Evolutionary conservation across 139 green algal species (phyloP), one percentile per base, ranked within the genome.

Genomic region (Dunaliella primolecta): DNA sequence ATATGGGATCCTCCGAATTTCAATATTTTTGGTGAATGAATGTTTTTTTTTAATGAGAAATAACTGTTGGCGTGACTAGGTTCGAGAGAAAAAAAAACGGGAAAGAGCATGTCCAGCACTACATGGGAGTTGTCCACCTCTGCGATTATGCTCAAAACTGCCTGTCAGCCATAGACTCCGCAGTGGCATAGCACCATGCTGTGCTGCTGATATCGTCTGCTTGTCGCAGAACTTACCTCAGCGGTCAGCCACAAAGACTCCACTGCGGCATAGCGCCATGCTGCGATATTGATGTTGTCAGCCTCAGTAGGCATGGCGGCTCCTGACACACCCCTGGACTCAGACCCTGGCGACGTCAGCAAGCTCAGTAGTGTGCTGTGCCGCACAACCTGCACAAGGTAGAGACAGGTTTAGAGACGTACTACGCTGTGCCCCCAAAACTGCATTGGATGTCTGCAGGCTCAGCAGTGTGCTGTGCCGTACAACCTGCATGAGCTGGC

Each of bases 211-310:
- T 64, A 64, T 15, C 7, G 7, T 25, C 7, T 15, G 7, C 46
- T 64, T 64, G 46, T 25, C 46, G 7, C 7, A 64, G 7, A 64
- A 64, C 46, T 25, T 64, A 64, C 46, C 75, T 80, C 33, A 11
- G 75, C 75, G 2, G 75, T 80, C 2, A 80, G 75, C 75, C 75
- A 80, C 75, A 80, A 11, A 30, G 75, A 80, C 75, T 80, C 75
- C 7, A 80, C 75, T 2, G n/a, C 75, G 2, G 75, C 75, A 36
- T 80, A 33, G n/a, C 75, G 75, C 75, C 75, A 80, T 11, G 32
- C n/a, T 36, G 75, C 30, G n/a, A 15, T 33, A 11, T 80, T 80
- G 75, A 80, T 33, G n/a, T 80, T 27, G n/a, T 38, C 75, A 2
- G 29, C 3, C 2, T 32, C 75, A 27, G 75, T 33, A 27, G n/a